Conservation (phyloP, 2,329 filamentous ascomycete genomes). For the Colletotrichum tropicale region DNA sequence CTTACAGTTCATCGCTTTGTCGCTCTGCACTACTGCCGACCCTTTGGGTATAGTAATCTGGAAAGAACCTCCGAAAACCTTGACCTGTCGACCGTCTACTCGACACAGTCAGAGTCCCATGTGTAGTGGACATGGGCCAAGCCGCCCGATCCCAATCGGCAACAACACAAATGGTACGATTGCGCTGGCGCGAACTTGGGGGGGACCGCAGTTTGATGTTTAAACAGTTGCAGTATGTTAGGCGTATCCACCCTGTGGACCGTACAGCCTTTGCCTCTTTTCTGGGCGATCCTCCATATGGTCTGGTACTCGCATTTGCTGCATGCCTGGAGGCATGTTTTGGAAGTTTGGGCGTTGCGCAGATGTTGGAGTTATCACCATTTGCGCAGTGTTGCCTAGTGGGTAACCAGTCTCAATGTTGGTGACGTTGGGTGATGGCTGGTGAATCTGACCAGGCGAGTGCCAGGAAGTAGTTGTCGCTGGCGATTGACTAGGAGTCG, state of each 20-base stretch:
- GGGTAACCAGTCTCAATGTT: constrained; percentile 52
- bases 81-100: neutral
- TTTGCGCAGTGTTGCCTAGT: constrained; percentile 45
- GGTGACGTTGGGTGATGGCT: constrained; percentile 47
- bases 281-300: constrained; percentile 48
- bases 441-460: constrained; percentile 57
- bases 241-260: constrained; percentile 44
- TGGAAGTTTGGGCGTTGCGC: constrained; percentile 33
- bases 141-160: neutral
- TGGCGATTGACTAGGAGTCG: constrained; percentile 58
- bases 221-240: constrained; percentile 18
- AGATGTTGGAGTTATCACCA: constrained; percentile 35
- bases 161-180: neutral
- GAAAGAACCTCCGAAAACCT: neutral
- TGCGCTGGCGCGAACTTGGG: neutral
- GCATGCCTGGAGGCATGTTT: constrained; percentile 41
- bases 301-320: constrained; percentile 35
- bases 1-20: neutral
- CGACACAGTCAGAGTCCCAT: neutral
- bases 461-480: constrained; percentile 51
- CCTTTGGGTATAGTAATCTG: neutral
- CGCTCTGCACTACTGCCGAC: neutral
- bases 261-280: constrained; percentile 58
- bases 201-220: neutral
- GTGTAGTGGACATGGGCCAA: neutral